Evolutionary conservation across 2,329 filamentous ascomycete genomes (phyloP).

Genomic region (Juglanconis oblonga): DNA sequence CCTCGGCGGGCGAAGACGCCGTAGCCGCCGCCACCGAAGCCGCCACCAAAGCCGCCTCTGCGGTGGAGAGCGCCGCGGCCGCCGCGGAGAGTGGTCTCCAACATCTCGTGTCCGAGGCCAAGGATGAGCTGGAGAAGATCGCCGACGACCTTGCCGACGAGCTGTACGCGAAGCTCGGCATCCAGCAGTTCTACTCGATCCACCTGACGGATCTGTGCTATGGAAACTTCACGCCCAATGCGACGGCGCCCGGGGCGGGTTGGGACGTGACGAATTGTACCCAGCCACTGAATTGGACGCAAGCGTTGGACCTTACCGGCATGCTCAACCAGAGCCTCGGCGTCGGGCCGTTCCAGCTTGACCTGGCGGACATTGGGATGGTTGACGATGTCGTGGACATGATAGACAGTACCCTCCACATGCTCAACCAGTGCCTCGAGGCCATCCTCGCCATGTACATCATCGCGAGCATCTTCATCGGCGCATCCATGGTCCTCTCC

Average conservation of each 20-base stretch:
- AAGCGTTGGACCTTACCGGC: conserved; percentile 21
- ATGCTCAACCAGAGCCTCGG: conserved; percentile 20
- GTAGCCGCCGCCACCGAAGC: background rate
- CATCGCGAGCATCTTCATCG: conserved; percentile 18
- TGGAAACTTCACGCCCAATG: conserved; percentile 27
- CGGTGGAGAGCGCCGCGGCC: conserved; percentile 10
- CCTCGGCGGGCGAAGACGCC: background rate
- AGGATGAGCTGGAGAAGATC: conserved; percentile 21
- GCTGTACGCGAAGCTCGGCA: conserved; percentile 27
- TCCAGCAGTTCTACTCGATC: conserved; percentile 32
- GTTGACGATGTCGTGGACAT: conserved; percentile 14
- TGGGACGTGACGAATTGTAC: conserved; percentile 27
- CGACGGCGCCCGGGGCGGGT: conserved; percentile 20
- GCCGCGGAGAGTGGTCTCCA: conserved; percentile 10
- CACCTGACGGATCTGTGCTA: conserved; percentile 30
- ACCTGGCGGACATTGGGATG: conserved; percentile 20
- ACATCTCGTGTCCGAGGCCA: conserved; percentile 14
- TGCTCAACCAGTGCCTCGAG: conserved; percentile 12
- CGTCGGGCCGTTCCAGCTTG: conserved; percentile 20
- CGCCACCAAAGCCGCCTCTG: conserved; percentile 6
- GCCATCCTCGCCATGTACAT: conserved; percentile 22
- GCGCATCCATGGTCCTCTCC: conserved; percentile 19
- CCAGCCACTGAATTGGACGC: conserved; percentile 18
- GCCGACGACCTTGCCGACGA: conserved; percentile 21
- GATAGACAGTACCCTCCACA: conserved; percentile 19